Base-by-base conservation (phyloP, 805 yeast species). In the Candida peoriensis region DNA sequence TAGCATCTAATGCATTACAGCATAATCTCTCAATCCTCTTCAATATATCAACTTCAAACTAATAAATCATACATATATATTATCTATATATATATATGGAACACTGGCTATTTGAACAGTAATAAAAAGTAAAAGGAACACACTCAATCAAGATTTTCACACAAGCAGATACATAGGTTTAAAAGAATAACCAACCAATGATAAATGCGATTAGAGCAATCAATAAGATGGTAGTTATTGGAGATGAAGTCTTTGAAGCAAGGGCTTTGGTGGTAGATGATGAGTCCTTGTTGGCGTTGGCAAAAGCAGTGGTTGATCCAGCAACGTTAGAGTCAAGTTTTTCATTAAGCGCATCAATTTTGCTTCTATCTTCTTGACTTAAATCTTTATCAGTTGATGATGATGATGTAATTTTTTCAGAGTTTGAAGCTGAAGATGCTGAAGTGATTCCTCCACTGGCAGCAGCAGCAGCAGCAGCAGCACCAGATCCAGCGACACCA, bases 171-270 rank as follows among this genome's bases (percentile, higher is more conserved):
- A 6, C 13, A n/a, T 9, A 13, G 24, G 10, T 12, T 43, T 36
- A 50, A 30, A 45, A 77, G 48, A 81, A 72, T 58, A 78, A 67
- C 86, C 88, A 82, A 34, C 88, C 90, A 43, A 81, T 61, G 30
- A 74, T 53, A 50, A 76, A 61, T 22, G 76, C 71, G 38, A 76
- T 52, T 28, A 73, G 63, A 48, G 78, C 85, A 56, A 68, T 70
- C 61, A 64, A 54, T 56, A 68, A 57, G 60, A 75, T 46, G 44
- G 69, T 56, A 44, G 81, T 78, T 34, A 71, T 57, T 20, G 77
- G 76, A 26, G 75, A 59, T 15, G 83, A 70, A 29, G 41, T 28
- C 14, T 57, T 37, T 14, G 52, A 29, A 23, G 52, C 40, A 17
- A 48, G 48, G 15, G 52, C 30, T 33, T 45, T 43, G 20, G 47